phyloP scores from a whole-genome alignment of 2,329 filamentous ascomycete genomes.

The Aspergillus candidus region DNA sequence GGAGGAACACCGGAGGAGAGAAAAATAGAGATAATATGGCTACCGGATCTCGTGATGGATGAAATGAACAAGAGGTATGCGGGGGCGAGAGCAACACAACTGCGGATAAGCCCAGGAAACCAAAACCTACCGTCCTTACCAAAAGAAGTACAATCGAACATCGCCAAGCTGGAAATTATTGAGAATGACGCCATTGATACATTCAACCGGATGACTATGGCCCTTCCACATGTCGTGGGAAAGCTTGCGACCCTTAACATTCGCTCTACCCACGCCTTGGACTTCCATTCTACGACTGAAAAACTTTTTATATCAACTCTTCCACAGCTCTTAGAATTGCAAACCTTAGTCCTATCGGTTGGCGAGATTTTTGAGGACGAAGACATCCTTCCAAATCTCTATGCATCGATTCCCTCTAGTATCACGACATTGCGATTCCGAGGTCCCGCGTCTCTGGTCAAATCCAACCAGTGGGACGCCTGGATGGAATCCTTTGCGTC shows the following conservation, averaged over 20 bases:
- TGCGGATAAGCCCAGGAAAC: background rate
- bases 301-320: conserved; percentile 10
- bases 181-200: conserved; percentile 23
- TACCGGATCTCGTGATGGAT: conserved; percentile 11
- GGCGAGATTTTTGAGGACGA: conserved; percentile 19
- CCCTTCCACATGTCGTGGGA: conserved; percentile 14
- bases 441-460: conserved; percentile 17
- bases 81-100: background rate
- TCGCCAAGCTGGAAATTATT: conserved; percentile 21
- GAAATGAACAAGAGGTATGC: conserved; percentile 12
- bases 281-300: conserved; percentile 15
- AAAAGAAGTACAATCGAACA: conserved; percentile 1
- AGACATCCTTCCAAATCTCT: conserved; percentile 10
- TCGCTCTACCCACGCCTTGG: conserved; percentile 15
- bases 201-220: conserved; percentile 15
- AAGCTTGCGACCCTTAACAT: conserved; percentile 15
- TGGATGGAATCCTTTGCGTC: conserved; percentile 20
- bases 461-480: conserved; percentile 15
- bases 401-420: conserved; percentile 18
- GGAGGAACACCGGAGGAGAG: conserved; percentile 6
- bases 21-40: conserved; percentile 10
- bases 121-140: background rate
- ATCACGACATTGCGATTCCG: conserved; percentile 20
- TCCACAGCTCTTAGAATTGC: conserved; percentile 9
- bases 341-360: conserved; percentile 16